phyloP scores from a whole-genome alignment of 1,284 basidiomycete genomes.

The Cryptococcus maquisensis region DNA sequence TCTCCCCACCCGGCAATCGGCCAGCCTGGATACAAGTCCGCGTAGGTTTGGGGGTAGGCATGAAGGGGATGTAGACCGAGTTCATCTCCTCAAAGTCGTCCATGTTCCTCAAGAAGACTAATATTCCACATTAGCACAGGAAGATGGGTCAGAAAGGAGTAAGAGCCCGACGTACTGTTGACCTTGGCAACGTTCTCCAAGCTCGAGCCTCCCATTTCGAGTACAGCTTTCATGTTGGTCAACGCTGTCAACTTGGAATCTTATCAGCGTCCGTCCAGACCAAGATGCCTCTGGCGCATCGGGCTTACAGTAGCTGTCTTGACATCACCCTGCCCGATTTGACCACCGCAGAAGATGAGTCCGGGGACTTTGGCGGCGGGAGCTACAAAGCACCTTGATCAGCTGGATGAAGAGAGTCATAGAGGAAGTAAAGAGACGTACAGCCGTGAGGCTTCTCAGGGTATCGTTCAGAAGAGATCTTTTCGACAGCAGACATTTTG shows the following conservation, averaged over 20 bases:
- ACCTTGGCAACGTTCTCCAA: constrained; percentile 85
- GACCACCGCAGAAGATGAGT: constrained; percentile 11
- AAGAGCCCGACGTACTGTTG: constrained; percentile 42
- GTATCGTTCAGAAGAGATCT: constrained; percentile 17
- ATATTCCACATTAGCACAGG: background rate
- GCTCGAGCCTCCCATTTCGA: constrained; percentile 45
- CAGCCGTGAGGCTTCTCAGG: constrained; percentile 25
- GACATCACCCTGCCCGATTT: constrained; percentile 8
- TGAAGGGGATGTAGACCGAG: constrained; percentile 6
- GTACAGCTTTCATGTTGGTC: constrained; percentile 26
- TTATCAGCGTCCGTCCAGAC: background rate
- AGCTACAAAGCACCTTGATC: background rate
- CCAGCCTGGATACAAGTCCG: constrained; percentile 25
- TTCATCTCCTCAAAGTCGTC: constrained; percentile 24
- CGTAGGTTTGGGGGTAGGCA: constrained; percentile 25
- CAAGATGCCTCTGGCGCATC: background rate
- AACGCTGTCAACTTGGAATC: background rate
- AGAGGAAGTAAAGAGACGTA: background rate
- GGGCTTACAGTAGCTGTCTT: constrained; percentile 8
- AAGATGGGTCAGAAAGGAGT: background rate
- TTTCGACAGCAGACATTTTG: constrained; percentile 6
- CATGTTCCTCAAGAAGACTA: constrained; percentile 29
- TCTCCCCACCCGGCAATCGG: constrained; percentile 13
- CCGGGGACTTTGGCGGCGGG: constrained; percentile 9
- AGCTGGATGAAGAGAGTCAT: background rate